Evolutionary conservation across 2,329 filamentous ascomycete genomes (phyloP).

Genomic region (Cordyceps farinosa): DNA sequence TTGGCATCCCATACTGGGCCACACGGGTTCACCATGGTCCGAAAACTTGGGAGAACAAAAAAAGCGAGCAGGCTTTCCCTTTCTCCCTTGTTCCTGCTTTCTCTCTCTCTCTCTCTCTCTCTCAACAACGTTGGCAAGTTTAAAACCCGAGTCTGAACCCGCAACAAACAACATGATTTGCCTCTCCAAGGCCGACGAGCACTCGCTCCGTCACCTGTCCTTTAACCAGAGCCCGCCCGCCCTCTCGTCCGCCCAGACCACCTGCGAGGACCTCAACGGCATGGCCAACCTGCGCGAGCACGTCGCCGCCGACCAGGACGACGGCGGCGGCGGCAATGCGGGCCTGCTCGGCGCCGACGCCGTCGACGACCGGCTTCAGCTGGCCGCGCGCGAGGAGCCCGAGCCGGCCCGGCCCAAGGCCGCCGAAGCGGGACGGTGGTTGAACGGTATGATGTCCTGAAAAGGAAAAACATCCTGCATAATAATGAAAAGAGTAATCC

Average conservation of each 20-base stretch:
- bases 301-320: constrained; percentile 35
- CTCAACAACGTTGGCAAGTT: background rate
- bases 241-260: constrained; percentile 47
- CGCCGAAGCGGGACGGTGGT: constrained; percentile 31
- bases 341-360: constrained; percentile 22
- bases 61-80: no score
- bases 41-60: background rate
- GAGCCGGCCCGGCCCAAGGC: constrained; percentile 19
- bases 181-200: constrained; percentile 52
- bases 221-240: constrained; percentile 54
- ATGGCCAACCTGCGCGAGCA: constrained; percentile 49
- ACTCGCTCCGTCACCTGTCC: constrained; percentile 42
- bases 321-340: constrained; percentile 27
- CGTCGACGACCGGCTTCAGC: constrained; percentile 27
- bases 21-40: background rate
- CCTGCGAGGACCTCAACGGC: constrained; percentile 53
- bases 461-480: no score
- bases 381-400: constrained; percentile 20
- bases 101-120: background rate
- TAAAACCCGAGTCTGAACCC: no score
- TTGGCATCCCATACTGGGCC: constrained; percentile 2
- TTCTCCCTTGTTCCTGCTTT: background rate
- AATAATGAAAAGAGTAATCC: background rate
- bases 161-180: constrained; percentile 44
- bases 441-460: constrained; percentile 25